A percentile compares a stretch with the other conserved stretches of the same genome.
These are phyloP conservation scores for Aureobasidium vineae DNA, from an alignment of 2,329 filamentous ascomycete species.

Conservation along the genomic window DNA sequence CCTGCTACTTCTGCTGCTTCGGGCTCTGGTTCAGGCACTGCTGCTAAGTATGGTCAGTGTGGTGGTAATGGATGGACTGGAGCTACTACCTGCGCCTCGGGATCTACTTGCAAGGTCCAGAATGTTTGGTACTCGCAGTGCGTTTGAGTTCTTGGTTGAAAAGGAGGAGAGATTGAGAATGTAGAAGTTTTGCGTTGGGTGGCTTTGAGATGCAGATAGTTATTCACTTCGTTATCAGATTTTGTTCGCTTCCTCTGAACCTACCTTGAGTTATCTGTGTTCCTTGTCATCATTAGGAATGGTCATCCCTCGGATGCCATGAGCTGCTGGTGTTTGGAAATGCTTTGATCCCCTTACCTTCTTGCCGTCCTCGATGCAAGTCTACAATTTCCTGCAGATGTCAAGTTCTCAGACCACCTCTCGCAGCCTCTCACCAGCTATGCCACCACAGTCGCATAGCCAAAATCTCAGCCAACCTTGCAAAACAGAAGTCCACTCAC, in stretches of 20 bases:
- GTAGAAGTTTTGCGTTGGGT: background rate
- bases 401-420: background rate
- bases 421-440: background rate
- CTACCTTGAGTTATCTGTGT: no score
- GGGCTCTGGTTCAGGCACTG: slow-evolving; percentile 10
- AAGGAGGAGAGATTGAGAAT: background rate
- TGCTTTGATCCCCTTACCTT: no score
- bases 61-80: slow-evolving; percentile 41
- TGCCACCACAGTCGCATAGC: no score
- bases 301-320: no score
- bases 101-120: slow-evolving; percentile 38
- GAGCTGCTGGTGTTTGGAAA: no score
- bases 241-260: background rate
- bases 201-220: background rate
- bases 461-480: background rate
- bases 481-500: no score
- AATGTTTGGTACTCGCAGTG: slow-evolving; percentile 45
- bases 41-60: slow-evolving; percentile 35
- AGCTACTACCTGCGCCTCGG: slow-evolving; percentile 38
- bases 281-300: no score
- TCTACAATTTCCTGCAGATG: no score
- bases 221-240: background rate
- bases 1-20: slow-evolving; percentile 21
- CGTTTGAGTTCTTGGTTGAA: background rate
- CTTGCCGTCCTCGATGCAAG: background rate